These are phyloP conservation scores for Hymenoscyphus repandus DNA, from an alignment of 2,329 filamentous ascomycete genomes.

Conservation along the genomic window DNA sequence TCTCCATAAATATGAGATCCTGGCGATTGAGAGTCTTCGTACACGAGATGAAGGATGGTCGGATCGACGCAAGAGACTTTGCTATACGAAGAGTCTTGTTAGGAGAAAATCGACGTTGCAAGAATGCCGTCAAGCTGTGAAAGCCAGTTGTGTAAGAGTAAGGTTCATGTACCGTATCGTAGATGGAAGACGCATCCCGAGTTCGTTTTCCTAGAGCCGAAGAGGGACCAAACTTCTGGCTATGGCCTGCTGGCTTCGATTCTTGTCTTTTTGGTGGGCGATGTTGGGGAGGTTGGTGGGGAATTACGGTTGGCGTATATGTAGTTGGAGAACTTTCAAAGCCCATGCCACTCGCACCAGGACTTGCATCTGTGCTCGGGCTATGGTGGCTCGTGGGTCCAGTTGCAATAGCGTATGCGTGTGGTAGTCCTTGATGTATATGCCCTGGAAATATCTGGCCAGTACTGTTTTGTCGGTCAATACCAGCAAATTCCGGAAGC, in stretches of 20 bases:
- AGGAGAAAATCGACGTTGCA: constrained; percentile 72
- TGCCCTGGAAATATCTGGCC: constrained; percentile 40
- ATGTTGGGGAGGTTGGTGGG: constrained; percentile 17
- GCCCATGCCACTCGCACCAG: constrained; percentile 46
- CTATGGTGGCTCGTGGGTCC: constrained; percentile 58
- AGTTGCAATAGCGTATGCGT: constrained; percentile 60
- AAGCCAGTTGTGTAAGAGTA: constrained; percentile 90
- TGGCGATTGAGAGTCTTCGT: constrained; percentile 82
- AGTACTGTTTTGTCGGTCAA: constrained; percentile 40
- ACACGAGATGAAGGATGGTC: constrained; percentile 88
- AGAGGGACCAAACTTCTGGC: constrained; percentile 25
- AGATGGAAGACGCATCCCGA: constrained; percentile 77
- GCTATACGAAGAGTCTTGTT: constrained; percentile 78
- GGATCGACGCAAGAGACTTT: constrained; percentile 80
- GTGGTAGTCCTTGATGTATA: constrained; percentile 55
- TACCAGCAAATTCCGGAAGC: constrained; percentile 47
- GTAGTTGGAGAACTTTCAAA: constrained; percentile 51
- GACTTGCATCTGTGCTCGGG: constrained; percentile 59
- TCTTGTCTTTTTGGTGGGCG: constrained; percentile 29
- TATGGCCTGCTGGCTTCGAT: constrained; percentile 16
- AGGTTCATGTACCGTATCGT: constrained; percentile 82
- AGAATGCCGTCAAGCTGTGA: constrained; percentile 76
- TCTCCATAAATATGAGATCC: constrained; percentile 96
- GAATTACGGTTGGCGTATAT: constrained; percentile 18
- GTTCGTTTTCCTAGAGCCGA: constrained; percentile 44